phyloP scores from a whole-genome alignment of 169 alveolate species.

The Perkinsus chesapeaki region DNA sequence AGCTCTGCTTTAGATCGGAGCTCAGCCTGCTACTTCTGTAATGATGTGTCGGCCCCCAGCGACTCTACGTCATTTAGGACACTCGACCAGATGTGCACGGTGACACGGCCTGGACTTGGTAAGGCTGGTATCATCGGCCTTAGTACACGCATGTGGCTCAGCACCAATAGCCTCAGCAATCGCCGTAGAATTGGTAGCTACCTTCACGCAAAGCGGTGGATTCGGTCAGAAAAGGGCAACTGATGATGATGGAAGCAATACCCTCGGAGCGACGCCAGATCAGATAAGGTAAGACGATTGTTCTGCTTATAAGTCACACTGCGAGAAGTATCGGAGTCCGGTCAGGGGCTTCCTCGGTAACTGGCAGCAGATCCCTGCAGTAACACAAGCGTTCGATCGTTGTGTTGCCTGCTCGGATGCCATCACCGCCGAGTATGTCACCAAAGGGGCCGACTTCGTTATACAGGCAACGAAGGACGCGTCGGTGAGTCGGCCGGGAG shows the following conservation, averaged over 20 bases:
- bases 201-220: constrained; percentile 53
- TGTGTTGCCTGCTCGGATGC: neutral
- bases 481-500: neutral
- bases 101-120: constrained; percentile 81
- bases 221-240: constrained; percentile 31
- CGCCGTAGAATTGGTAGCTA: constrained; percentile 75
- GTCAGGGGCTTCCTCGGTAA: neutral
- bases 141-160: constrained; percentile 21
- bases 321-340: neutral
- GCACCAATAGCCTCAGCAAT: constrained; percentile 37
- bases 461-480: neutral
- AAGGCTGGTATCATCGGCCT: constrained; percentile 47
- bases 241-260: neutral
- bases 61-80: constrained; percentile 77
- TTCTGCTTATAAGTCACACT: neutral
- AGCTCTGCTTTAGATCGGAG: neutral
- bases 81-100: constrained; percentile 87
- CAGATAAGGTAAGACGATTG: neutral
- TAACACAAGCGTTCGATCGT: neutral
- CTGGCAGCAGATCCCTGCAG: neutral
- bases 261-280: neutral
- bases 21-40: constrained; percentile 85
- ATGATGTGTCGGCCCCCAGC: constrained; percentile 85
- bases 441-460: neutral
- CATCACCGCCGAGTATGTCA: neutral